These are phyloP conservation scores for Metschnikowia santaceciliae DNA, from an alignment of 805 yeast genomes.

Conservation along the genomic window DNA sequence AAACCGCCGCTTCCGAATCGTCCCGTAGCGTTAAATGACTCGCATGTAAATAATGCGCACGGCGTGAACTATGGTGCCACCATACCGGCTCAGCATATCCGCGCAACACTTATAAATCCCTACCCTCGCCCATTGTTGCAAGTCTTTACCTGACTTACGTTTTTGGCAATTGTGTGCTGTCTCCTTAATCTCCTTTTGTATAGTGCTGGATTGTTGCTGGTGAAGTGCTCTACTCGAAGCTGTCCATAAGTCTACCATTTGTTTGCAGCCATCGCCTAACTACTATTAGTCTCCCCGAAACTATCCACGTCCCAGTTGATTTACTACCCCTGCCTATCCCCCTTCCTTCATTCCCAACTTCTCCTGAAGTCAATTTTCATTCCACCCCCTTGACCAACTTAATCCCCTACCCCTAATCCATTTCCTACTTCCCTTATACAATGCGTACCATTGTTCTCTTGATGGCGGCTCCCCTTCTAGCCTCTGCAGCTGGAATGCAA, in stretches of 20 bases:
- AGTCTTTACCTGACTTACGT: not conserved
- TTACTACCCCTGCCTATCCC: no score
- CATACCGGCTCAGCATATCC: not conserved
- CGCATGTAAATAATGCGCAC: slow-evolving; percentile 4
- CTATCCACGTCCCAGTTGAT: no score
- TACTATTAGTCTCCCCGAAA: no score
- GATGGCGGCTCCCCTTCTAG: slow-evolving; percentile 1
- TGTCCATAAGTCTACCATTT: no score
- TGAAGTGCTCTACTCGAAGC: no score
- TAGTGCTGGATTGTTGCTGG: no score
- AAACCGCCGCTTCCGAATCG: slow-evolving; percentile 2
- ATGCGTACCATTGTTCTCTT: slow-evolving; percentile 1
- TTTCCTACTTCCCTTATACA: not conserved
- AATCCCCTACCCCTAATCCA: not conserved
- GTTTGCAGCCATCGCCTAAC: no score
- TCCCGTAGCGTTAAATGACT: slow-evolving; percentile 3
- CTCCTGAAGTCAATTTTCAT: no score
- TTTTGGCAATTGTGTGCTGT: not conserved
- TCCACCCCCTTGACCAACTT: no score
- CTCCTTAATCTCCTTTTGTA: no score
- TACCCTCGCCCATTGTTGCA: not conserved
- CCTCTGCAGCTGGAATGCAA: not conserved
- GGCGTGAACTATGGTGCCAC: not conserved
- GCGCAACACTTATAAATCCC: slow-evolving; percentile 2
- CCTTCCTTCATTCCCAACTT: no score